Percentiles rank a stretch among this genome's conserved stretches.
phyloP scores from a whole-genome alignment of 306 rosid genomes.

The Geum urbanum region DNA sequence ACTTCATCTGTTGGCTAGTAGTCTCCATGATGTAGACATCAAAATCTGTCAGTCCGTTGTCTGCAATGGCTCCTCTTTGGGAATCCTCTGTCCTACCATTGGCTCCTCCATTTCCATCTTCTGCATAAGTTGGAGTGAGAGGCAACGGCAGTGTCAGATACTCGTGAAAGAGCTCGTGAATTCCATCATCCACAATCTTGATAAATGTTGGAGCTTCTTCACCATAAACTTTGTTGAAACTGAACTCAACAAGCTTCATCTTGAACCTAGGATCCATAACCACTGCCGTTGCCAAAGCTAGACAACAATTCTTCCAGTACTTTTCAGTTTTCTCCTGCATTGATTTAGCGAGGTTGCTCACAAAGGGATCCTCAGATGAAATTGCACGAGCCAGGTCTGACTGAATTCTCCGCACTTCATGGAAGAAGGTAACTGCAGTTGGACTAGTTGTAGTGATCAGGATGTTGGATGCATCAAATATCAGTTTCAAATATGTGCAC shows the following conservation, averaged over 20 bases:
- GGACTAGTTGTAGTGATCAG: slow-evolving; percentile 60
- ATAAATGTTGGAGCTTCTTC: slow-evolving; percentile 65
- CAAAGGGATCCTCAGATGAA: slow-evolving; percentile 56
- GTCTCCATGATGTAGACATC: slow-evolving; percentile 96
- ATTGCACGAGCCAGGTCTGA: slow-evolving; percentile 58
- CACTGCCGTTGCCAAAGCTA: slow-evolving; percentile 82
- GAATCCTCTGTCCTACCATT: slow-evolving; percentile 38
- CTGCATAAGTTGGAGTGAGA: slow-evolving; percentile 73
- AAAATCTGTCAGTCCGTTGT: slow-evolving; percentile 80
- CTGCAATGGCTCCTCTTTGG: slow-evolving; percentile 59
- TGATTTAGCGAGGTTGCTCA: slow-evolving; percentile 41
- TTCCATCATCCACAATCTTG: slow-evolving; percentile 79
- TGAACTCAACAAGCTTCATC: slow-evolving; percentile 94
- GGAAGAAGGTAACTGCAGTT: slow-evolving; percentile 64
- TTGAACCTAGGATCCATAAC: slow-evolving; percentile 96
- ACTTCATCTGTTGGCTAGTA: slow-evolving; percentile 72
- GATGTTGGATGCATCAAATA: slow-evolving; percentile 68
- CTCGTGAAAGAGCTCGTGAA: slow-evolving; percentile 84
- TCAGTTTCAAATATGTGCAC: slow-evolving; percentile 64
- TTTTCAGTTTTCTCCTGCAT: slow-evolving; percentile 63
- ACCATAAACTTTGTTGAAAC: slow-evolving; percentile 73
- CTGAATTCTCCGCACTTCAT: slow-evolving; percentile 92
- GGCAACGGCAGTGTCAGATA: slow-evolving; percentile 78
- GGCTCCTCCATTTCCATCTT: slow-evolving; percentile 51
- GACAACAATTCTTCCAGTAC: slow-evolving; percentile 80